Evolutionary conservation across 2,329 filamentous ascomycete species (phyloP), one percentile per base, ranked within the genome.

Genomic region (Paecilomyces dactylethromorphus): DNA sequence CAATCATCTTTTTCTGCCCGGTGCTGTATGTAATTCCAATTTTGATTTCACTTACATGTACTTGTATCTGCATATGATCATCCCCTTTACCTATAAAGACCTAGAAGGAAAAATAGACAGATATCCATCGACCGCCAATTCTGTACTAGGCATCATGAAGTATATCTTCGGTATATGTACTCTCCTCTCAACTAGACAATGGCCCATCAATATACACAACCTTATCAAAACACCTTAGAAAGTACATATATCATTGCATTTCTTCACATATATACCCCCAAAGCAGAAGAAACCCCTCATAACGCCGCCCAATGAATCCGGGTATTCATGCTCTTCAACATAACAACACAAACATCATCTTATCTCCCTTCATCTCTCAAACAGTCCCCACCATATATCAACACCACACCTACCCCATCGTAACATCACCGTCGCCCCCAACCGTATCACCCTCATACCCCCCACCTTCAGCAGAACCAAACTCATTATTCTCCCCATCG

Each of bases 401-500:
- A 26, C 24, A 26, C 24, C 24, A 26, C 26, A 29, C 26, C 26
- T 29, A 29, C 2, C 26, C 26, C 55, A 45, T 45, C 39, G 39
- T 45, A 24, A 52, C 13, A 52, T 24, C 50, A 12, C 22, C 26
- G 1, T 15, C 50, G 15, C 29, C 50, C 50, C 45, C 56, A 35
- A 13, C 15, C 4, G n/a, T 32, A 54, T 24, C 29, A 6, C 56
- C 56, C 7, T 53, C 33, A 29, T 39, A 39, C 56, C 53, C 22
- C 56, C 22, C 58, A 29, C n/a, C 58, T 39, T 35, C 49, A 15
- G 59, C 60, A 50, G 65, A 64, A 55, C 61, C 61, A 21, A 62
- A 62, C 53, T 61, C 59, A 2, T 59, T 59, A 52, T 66, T 54
- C 53, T 61, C 64, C 59, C 62, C 71, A 66, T 75, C 89, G 76